Evolutionary conservation across 495 filamentous ascomycete species (phyloP).

Genomic region (Friedmanniomyces simplex): DNA sequence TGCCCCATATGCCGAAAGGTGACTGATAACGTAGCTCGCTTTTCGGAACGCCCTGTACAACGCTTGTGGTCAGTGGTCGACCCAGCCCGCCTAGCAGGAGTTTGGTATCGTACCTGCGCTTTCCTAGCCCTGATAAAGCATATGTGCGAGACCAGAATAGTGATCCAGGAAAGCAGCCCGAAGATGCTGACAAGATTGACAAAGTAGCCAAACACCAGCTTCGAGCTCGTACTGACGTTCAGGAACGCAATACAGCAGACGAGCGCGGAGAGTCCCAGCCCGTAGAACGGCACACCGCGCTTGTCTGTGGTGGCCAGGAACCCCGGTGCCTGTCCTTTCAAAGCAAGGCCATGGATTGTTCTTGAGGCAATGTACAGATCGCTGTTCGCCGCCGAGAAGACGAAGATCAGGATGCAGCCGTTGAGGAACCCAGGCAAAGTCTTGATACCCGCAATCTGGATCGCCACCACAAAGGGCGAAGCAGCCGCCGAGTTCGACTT

Average conservation of each 20-base stretch:
- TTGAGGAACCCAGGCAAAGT: slow-evolving; percentile 65
- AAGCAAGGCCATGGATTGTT: slow-evolving; percentile 57
- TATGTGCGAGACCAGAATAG: slow-evolving; percentile 50
- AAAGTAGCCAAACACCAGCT: slow-evolving; percentile 34
- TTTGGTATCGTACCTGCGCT: slow-evolving; percentile 31
- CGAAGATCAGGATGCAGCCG: slow-evolving; percentile 57
- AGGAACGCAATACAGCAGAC: slow-evolving; percentile 55
- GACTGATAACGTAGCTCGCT: slow-evolving; percentile 31
- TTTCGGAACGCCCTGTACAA: slow-evolving; percentile 34
- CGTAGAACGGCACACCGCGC: slow-evolving; percentile 51
- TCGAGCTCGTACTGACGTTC: slow-evolving; percentile 39
- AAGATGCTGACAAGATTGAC: slow-evolving; percentile 33
- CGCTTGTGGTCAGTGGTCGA: slow-evolving; percentile 13
- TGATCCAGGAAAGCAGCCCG: slow-evolving; percentile 48
- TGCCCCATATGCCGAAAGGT: slow-evolving; percentile 20
- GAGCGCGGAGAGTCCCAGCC: slow-evolving; percentile 42
- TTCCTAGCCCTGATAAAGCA: slow-evolving; percentile 55
- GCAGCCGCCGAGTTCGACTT: slow-evolving; percentile 58
- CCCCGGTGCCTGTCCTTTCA: slow-evolving; percentile 52
- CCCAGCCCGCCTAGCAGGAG: no score
- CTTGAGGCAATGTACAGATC: slow-evolving; percentile 71
- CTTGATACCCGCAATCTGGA: slow-evolving; percentile 50
- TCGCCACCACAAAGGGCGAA: slow-evolving; percentile 55
- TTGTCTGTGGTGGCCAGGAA: slow-evolving; percentile 48
- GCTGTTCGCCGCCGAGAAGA: slow-evolving; percentile 60